These are phyloP conservation scores for Geosmithia flava DNA, from an alignment of 2,329 filamentous ascomycete genomes.

Conservation along the genomic window DNA sequence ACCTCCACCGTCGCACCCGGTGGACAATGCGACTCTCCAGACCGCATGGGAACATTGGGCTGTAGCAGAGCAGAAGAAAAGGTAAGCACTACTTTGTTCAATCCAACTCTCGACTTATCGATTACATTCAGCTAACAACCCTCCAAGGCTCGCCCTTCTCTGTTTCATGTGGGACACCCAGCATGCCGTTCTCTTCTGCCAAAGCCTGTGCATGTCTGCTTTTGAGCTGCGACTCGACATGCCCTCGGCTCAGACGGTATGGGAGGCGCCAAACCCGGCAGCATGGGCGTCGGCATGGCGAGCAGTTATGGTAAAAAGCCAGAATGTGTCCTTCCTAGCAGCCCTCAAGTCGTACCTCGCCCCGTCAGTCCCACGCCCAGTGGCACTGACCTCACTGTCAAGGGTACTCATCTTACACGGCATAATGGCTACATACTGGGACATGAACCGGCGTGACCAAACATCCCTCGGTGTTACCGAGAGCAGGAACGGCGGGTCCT, in stretches of 20 bases:
- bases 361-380: slow-evolving; percentile 21
- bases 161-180: slow-evolving; percentile 59
- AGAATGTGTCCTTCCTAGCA: slow-evolving; percentile 30
- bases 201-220: slow-evolving; percentile 53
- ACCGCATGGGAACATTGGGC: slow-evolving; percentile 39
- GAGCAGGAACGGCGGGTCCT: slow-evolving; percentile 2
- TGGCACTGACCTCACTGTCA: slow-evolving; percentile 35
- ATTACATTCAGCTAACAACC: background rate
- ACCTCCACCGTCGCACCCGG: slow-evolving; percentile 7
- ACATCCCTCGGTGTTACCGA: slow-evolving; percentile 37
- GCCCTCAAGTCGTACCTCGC: slow-evolving; percentile 45
- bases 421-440: slow-evolving; percentile 50
- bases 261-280: slow-evolving; percentile 42
- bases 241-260: slow-evolving; percentile 39
- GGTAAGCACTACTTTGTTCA: slow-evolving; percentile 18
- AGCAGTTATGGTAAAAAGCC: slow-evolving; percentile 6
- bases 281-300: slow-evolving; percentile 32
- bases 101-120: background rate
- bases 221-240: slow-evolving; percentile 46
- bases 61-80: slow-evolving; percentile 44
- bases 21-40: slow-evolving; percentile 25
- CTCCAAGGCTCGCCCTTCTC: slow-evolving; percentile 35
- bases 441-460: slow-evolving; percentile 49
- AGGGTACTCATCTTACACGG: slow-evolving; percentile 45
- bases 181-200: slow-evolving; percentile 52